Evolutionary conservation across 805 yeast species (phyloP), one percentile per base, ranked within the genome.

Genomic region (Metschnikowia chrysomelidarum): DNA sequence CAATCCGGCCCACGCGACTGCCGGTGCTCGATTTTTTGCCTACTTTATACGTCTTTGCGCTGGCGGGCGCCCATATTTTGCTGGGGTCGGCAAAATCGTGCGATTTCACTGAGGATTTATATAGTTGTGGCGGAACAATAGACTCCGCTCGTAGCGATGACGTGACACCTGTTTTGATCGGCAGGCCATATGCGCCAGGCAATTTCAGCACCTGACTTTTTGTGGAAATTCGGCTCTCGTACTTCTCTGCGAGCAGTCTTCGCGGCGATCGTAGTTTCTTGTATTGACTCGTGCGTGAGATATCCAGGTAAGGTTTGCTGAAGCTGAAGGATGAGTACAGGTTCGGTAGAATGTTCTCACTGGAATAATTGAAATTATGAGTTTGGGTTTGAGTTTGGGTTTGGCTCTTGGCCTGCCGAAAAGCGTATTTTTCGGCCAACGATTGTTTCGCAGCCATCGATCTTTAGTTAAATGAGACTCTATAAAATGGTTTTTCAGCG

Each of bases 341-440:
- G n/a, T n/a, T n/a, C n/a, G n/a, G n/a, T n/a, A n/a, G n/a, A n/a
- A n/a, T n/a, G n/a, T n/a, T n/a, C n/a, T n/a, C n/a, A n/a, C n/a
- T n/a, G n/a, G n/a, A n/a, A n/a, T n/a, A n/a, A n/a, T n/a, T n/a
- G n/a, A n/a, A n/a, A 27, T 22, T 18, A 11, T n/a, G 27, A n/a
- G 24, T 13, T 7, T 7, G 22, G 22, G 9, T 19, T 19, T 19
- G 7, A 3, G 33, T 27, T 24, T 14, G 24, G 7, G 9, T 28
- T 19, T 15, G 38, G 13, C 30, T 24, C 22, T 19, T 10, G 9
- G 14, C 20, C 16, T 30, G 25, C 24, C 35, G 39, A 19, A 36
- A 43, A 12, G 47, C 50, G 15, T 44, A 46, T 22, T 42, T 46
- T 7, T 41, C 49, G 9, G 50, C 50, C 34, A 46, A 30, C 10